Conservation (phyloP, 2,329 filamentous ascomycete genomes). For the Bimuria novae-zelandiae region DNA sequence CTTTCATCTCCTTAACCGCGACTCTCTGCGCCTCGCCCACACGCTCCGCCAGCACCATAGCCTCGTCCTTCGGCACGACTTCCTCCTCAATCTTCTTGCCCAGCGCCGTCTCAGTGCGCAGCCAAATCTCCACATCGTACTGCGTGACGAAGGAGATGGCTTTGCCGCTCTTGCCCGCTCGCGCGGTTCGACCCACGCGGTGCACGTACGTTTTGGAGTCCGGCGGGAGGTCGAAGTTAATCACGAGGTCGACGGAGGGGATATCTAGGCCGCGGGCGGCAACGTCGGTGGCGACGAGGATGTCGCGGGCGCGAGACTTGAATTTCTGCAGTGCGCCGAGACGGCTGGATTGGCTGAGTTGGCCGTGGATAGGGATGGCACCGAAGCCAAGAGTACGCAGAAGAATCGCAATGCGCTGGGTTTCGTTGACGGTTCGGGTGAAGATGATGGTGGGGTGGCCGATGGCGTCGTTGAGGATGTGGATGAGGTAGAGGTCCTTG, state of each 20-base stretch:
- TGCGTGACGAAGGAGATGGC: slow-evolving; percentile 84
- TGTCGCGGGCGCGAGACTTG: slow-evolving; percentile 75
- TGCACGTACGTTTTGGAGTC: slow-evolving; percentile 93
- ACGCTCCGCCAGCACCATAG: slow-evolving; percentile 76
- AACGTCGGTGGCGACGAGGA: slow-evolving; percentile 93
- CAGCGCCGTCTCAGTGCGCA: slow-evolving; percentile 80
- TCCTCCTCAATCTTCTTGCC: slow-evolving; percentile 76
- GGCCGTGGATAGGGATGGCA: slow-evolving; percentile 90
- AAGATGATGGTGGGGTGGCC: slow-evolving; percentile 92
- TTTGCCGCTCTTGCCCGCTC: slow-evolving; percentile 82
- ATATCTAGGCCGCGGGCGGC: slow-evolving; percentile 92
- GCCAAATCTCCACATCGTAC: slow-evolving; percentile 81
- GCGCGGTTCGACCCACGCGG: slow-evolving; percentile 83
- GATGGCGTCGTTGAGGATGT: slow-evolving; percentile 81
- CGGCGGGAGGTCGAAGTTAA: slow-evolving; percentile 83
- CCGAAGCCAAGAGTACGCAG: slow-evolving; percentile 84
- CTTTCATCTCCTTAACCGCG: slow-evolving; percentile 81
- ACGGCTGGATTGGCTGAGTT: slow-evolving; percentile 84
- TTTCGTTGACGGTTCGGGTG: slow-evolving; percentile 88
- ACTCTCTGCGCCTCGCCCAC: slow-evolving; percentile 84
- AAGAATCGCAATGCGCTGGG: slow-evolving; percentile 81
- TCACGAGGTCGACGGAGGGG: slow-evolving; percentile 82
- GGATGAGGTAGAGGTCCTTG: slow-evolving; percentile 90
- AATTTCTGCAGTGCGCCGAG: slow-evolving; percentile 91
- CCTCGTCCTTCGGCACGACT: slow-evolving; percentile 75